Conservation (phyloP, 306 rosid species). For the Dicorynia guianensis region DNA sequence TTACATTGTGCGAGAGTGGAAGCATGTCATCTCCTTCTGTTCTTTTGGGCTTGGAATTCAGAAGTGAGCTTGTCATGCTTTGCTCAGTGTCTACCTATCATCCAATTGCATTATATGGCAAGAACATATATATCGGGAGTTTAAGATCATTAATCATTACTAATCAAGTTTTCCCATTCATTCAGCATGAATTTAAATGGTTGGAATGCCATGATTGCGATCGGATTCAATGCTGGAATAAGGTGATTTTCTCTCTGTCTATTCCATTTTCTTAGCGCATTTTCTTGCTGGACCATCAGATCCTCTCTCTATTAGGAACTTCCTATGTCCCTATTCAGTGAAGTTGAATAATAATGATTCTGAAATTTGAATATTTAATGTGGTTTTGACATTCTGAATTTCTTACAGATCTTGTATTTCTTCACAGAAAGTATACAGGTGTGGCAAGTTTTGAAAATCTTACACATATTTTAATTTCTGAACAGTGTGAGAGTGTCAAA, state of each 20-base stretch:
- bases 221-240: constrained; percentile 84
- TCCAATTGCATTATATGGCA: too few relatives aligned
- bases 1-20: too few relatives aligned
- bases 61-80: background rate
- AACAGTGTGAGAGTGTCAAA: constrained; percentile 88
- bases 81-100: background rate
- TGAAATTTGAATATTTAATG: background rate
- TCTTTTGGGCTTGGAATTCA: background rate
- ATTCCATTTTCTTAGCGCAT: background rate
- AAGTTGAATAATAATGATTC: background rate
- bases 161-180: constrained; percentile 7
- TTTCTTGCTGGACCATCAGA: background rate
- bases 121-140: background rate
- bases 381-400: background rate
- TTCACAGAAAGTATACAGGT: background rate
- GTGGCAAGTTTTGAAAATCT: background rate
- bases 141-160: background rate
- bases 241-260: constrained; percentile 50
- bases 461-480: constrained; percentile 1
- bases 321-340: background rate
- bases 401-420: background rate
- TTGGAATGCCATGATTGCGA: constrained; percentile 78
- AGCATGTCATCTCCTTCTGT: background rate
- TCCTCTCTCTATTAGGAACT: background rate
- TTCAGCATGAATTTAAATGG: constrained; percentile 80